These are phyloP conservation scores for Wickerhamiella pararugosa DNA, from an alignment of 1,139 yeast species.

Conservation along the genomic window DNA sequence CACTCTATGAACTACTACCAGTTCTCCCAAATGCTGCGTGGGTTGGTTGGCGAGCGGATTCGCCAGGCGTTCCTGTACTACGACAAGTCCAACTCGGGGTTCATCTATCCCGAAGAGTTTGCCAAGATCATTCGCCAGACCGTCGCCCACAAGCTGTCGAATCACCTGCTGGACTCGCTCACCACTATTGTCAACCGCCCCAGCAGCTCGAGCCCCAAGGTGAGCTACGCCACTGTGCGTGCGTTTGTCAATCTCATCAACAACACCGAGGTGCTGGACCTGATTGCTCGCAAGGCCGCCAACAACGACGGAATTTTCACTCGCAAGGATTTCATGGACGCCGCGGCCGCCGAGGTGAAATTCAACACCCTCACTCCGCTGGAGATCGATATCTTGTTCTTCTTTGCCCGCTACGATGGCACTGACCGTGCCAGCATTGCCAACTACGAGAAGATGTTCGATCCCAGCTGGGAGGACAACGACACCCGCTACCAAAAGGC, in stretches of 20 bases:
- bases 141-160: constrained; percentile 30
- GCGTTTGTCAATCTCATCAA: constrained; percentile 31
- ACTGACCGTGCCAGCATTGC: constrained; percentile 23
- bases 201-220: constrained; percentile 23
- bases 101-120: constrained; percentile 29
- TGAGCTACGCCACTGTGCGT: constrained; percentile 31
- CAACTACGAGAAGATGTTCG: constrained; percentile 30
- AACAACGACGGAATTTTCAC: constrained; percentile 28
- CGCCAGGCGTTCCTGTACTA: constrained; percentile 31
- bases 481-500: constrained; percentile 23
- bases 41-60: constrained; percentile 32
- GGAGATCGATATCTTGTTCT: constrained; percentile 31
- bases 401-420: constrained; percentile 28
- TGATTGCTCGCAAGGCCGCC: constrained; percentile 26
- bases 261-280: constrained; percentile 30
- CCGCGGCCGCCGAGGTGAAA: constrained; percentile 28
- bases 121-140: constrained; percentile 27
- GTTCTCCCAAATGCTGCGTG: constrained; percentile 33
- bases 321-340: constrained; percentile 26
- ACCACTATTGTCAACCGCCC: constrained; percentile 27
- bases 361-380: constrained; percentile 32
- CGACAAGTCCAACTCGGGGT: constrained; percentile 27
- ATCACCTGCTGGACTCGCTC: constrained; percentile 25
- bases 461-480: constrained; percentile 32
- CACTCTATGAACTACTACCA: constrained; percentile 29